A percentile compares a stretch with the other conserved stretches of the same genome.
phyloP scores from a whole-genome alignment of 1,139 yeast genomes.

The Suhomyces yuchorum region DNA sequence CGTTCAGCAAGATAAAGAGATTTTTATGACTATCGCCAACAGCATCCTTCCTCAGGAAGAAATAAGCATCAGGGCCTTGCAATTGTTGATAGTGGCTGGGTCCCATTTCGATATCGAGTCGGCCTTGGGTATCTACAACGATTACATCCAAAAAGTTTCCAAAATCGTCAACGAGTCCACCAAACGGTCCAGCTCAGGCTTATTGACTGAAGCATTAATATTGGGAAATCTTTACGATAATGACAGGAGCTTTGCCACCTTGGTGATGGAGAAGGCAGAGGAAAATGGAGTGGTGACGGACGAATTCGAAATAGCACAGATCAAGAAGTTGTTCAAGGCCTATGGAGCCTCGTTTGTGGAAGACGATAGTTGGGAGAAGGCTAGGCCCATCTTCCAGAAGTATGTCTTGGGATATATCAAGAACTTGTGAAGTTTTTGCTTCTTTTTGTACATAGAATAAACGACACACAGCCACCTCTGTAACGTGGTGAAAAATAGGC shows the following conservation, averaged over 20 bases:
- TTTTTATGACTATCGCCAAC: constrained; percentile 46
- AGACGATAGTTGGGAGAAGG: constrained; percentile 35
- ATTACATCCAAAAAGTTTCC: constrained; percentile 45
- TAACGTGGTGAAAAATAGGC: too few species aligned
- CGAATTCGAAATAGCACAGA: constrained; percentile 42
- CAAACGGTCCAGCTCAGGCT: constrained; percentile 47
- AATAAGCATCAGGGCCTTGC: constrained; percentile 43
- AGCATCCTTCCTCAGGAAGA: constrained; percentile 38
- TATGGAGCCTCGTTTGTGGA: constrained; percentile 58
- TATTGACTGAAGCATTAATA: constrained; percentile 55
- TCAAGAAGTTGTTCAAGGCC: constrained; percentile 51
- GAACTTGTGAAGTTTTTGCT: constrained; percentile 8
- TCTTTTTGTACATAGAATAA: neutral
- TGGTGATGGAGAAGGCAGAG: constrained; percentile 59
- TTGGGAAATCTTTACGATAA: constrained; percentile 49
- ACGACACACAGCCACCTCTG: too few species aligned
- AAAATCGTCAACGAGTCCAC: constrained; percentile 34
- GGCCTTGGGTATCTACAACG: constrained; percentile 55
- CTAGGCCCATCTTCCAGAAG: constrained; percentile 25
- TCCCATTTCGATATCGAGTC: constrained; percentile 47
- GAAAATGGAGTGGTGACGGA: constrained; percentile 44
- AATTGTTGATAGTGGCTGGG: constrained; percentile 49
- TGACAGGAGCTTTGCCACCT: constrained; percentile 65
- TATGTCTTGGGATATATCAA: constrained; percentile 19
- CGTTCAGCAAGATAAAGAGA: constrained; percentile 34